Base-by-base conservation (phyloP, 1,139 yeast genomes). In the Taiozyma sp. region DNA sequence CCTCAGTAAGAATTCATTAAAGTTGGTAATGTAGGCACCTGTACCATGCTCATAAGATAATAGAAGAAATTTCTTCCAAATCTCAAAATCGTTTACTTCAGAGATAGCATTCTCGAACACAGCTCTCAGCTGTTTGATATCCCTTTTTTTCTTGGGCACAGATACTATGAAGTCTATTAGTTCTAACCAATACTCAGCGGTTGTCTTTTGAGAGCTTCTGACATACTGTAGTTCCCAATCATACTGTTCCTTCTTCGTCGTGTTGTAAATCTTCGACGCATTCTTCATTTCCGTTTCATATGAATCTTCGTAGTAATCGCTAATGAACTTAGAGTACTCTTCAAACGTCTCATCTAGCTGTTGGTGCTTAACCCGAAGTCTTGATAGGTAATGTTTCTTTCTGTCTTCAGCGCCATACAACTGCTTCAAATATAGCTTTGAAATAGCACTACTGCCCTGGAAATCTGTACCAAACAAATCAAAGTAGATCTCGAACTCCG, bases 341-440 rank as follows among this genome's bases (percentile, higher is more conserved):
- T 68, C 61, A 52, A 67, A 76, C 0, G 76, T 69, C 1, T 70
- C 68, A 2, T 69, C 70, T 8, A 76, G 50, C 7, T 61, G 57
- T 3, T 56, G 55, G 53, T 74, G 79, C 1, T 79, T 77, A 22
- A 56, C 57, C 14, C 61, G 49, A 4, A 77, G 58, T 35, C 77
- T 58, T 42, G 65, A 61, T 14, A 66, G 47, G 50, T 69, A 68
- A 6, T 69, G 50, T 4, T 58, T 56, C 43, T 61, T 57, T 35
- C 64, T 57, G 26, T 57, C 60, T 2, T 54, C 58, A 32, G 24
- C 6, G 13, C 9, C 44, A 14, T 21, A 24, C 16, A 11, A 19
- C 24, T 28, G 29, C 6, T 21, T 41, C 19, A 30, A 32, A 6
- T 41, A 37, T 10, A 42, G 16, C 19, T 6, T n/a, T 19, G 45